Evolutionary conservation across 768 basidiomycete genomes (phyloP).

Genomic region (Strobilomyces confusus): DNA sequence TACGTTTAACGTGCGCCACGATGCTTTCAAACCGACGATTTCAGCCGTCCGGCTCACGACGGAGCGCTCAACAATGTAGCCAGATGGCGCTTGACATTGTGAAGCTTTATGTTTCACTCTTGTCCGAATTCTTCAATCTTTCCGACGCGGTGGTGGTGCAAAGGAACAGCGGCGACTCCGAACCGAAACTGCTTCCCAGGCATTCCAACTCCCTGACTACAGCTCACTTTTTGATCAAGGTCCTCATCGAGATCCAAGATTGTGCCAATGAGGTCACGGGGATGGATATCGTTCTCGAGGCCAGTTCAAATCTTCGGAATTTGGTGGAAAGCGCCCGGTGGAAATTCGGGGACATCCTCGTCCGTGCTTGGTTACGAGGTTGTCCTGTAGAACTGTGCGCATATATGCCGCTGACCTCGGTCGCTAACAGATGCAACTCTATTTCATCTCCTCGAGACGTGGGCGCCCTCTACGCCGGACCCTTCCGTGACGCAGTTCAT

Average conservation of each 20-base stretch:
- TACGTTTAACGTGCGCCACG: slow-evolving; percentile 9
- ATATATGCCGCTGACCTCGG: slow-evolving; percentile 1
- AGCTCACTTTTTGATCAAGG: slow-evolving; percentile 72
- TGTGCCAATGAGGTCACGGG: slow-evolving; percentile 73
- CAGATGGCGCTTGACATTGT: slow-evolving; percentile 87
- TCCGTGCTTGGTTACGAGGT: slow-evolving; percentile 83
- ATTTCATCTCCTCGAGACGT: slow-evolving; percentile 85
- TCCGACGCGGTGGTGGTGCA: slow-evolving; percentile 75
- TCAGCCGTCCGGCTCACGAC: slow-evolving; percentile 48
- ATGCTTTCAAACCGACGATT: slow-evolving; percentile 3
- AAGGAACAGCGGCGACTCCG: slow-evolving; percentile 33
- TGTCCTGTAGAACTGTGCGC: slow-evolving; percentile 14
- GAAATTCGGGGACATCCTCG: slow-evolving; percentile 82
- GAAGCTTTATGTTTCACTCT: slow-evolving; percentile 75
- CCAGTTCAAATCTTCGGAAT: slow-evolving; percentile 58
- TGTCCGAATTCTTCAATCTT: slow-evolving; percentile 83
- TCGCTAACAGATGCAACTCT: slow-evolving; percentile 66
- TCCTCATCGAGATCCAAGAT: slow-evolving; percentile 84
- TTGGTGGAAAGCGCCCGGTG: slow-evolving; percentile 81
- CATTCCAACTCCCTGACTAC: slow-evolving; percentile 82
- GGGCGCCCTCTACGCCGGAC: slow-evolving; percentile 61
- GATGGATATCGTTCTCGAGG: slow-evolving; percentile 81
- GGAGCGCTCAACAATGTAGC: slow-evolving; percentile 78
- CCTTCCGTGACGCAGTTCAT: slow-evolving; percentile 72
- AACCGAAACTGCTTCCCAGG: slow-evolving; percentile 58